These are phyloP conservation scores for Fagopyrum tataricum DNA, from an alignment of 148 eudicot genomes.

Conservation along the genomic window DNA sequence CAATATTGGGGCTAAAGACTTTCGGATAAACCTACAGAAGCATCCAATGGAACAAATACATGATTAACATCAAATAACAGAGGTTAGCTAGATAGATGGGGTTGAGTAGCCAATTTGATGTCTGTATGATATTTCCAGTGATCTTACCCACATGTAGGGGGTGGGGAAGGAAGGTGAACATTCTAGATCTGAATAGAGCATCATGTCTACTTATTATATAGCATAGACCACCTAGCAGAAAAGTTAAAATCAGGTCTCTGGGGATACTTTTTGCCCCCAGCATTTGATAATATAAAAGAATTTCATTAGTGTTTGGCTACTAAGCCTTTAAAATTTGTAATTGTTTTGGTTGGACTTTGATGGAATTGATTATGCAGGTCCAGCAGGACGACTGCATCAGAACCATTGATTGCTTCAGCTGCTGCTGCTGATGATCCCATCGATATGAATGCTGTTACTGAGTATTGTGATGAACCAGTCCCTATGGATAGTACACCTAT, in stretches of 20 bases:
- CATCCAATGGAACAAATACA: background rate
- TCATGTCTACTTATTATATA: background rate
- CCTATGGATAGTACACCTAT: slow-evolving; percentile 10
- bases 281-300: background rate
- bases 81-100: background rate
- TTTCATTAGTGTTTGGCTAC: too few species aligned
- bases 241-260: background rate
- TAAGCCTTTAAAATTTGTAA: background rate
- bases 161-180: background rate
- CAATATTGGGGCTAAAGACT: background rate
- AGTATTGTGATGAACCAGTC: background rate
- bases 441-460: slow-evolving; percentile 5
- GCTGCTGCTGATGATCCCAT: slow-evolving; percentile 16
- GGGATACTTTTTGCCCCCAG: background rate
- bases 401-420: slow-evolving; percentile 27
- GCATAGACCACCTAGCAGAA: background rate
- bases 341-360: background rate
- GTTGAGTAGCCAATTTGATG: background rate
- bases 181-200: background rate
- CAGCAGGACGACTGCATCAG: slow-evolving; percentile 47
- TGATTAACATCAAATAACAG: background rate
- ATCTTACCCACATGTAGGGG: background rate
- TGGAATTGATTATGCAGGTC: slow-evolving; percentile 34
- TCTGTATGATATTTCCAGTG: background rate
- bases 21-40: background rate